Evolutionary conservation across 2,329 filamentous ascomycete genomes (phyloP).

Genomic region (Aspergillus texensis): DNA sequence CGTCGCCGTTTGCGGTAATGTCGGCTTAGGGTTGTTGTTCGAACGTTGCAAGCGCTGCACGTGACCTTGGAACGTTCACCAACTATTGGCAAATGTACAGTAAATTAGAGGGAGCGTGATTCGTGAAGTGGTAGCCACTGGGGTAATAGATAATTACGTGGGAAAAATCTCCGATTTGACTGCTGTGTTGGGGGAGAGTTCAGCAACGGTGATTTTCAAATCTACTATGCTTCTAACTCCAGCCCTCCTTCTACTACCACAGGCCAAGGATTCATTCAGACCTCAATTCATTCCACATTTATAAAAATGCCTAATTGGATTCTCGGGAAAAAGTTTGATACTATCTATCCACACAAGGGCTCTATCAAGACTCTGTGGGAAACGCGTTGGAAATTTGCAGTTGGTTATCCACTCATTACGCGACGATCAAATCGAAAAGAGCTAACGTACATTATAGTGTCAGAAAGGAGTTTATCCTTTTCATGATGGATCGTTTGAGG

Average conservation of each 20-base stretch:
- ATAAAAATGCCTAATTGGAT: constrained; percentile 32
- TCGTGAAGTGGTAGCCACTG: not conserved
- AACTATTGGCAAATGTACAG: not conserved
- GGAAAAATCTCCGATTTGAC: not conserved
- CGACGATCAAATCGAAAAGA: not conserved
- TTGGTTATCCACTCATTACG: constrained; percentile 37
- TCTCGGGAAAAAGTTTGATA: constrained; percentile 51
- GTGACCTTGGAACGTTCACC: not conserved
- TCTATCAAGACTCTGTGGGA: constrained; percentile 69
- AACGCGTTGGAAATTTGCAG: constrained; percentile 73
- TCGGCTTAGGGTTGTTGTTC: not conserved
- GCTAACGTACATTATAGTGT: constrained; percentile 43
- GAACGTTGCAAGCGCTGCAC: not conserved
- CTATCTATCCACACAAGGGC: constrained; percentile 58
- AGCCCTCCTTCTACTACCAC: not conserved
- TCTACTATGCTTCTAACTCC: not conserved
- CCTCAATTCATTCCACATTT: not conserved
- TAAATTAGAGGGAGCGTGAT: not conserved
- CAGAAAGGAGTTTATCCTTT: constrained; percentile 70
- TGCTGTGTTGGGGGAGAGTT: not conserved
- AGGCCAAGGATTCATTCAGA: not conserved
- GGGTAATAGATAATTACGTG: not conserved
- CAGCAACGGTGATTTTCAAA: not conserved
- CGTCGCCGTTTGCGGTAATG: not conserved
- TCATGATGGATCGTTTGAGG: constrained; percentile 69